Conservation (phyloP, 495 filamentous ascomycete species). For the Copromyces sp. region DNA sequence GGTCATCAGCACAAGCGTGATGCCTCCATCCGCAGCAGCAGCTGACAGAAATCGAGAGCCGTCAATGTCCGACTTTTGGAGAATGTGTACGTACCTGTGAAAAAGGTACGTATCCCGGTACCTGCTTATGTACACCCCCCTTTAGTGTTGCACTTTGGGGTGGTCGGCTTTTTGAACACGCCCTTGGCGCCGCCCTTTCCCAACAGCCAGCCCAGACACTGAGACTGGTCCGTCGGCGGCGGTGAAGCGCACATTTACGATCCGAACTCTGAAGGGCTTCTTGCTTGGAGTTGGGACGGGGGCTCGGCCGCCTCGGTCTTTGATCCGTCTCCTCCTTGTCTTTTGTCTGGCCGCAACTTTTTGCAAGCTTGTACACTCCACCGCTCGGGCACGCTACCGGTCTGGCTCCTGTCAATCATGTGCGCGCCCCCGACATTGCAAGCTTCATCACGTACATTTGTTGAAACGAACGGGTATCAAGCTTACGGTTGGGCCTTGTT, state of each 20-base stretch:
- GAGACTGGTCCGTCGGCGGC: conserved; percentile 7
- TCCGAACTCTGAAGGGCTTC: not conserved
- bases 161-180: conserved; percentile 5
- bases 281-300: not conserved
- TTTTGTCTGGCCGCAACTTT: not conserved
- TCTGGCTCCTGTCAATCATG: not conserved
- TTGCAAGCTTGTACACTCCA: not conserved
- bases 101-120: not conserved
- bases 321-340: not conserved
- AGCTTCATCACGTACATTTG: not conserved
- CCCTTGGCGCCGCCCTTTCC: conserved; percentile 11
- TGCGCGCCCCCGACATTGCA: not conserved
- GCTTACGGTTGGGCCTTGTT: not conserved
- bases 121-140: conserved; percentile 1
- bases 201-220: conserved; percentile 1
- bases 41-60: conserved; percentile 23
- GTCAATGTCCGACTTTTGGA: not conserved
- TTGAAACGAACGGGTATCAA: not conserved
- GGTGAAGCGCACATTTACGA: conserved; percentile 4
- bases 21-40: conserved; percentile 25
- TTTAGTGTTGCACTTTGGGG: conserved; percentile 8
- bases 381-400: not conserved
- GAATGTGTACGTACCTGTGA: not conserved
- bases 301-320: not conserved
- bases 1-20: conserved; percentile 19